phyloP scores from a whole-genome alignment of 2,329 filamentous ascomycete genomes.

The Cordyceps militaris region DNA sequence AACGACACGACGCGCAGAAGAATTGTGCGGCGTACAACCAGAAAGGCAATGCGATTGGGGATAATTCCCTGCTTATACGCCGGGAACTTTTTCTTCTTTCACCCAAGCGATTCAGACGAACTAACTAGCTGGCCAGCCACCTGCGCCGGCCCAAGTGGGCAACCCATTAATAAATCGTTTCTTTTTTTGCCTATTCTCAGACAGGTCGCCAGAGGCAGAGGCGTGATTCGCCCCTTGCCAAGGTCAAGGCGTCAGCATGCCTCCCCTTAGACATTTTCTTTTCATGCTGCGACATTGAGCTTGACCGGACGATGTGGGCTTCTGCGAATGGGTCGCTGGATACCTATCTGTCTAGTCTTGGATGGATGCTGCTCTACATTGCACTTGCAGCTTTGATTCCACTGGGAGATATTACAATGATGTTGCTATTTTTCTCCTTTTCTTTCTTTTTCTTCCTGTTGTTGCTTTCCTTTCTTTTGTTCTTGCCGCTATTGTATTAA shows the following conservation, averaged over 20 bases:
- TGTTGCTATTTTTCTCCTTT: background rate
- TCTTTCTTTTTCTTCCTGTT: background rate
- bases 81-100: background rate
- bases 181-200: constrained; percentile 13
- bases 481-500: background rate
- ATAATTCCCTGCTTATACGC: constrained; percentile 10
- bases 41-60: background rate
- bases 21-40: background rate
- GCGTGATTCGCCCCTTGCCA: constrained; percentile 12
- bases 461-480: background rate
- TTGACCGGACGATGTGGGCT: background rate
- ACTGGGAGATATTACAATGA: background rate
- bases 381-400: background rate
- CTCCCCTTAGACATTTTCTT: background rate
- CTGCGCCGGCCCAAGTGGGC: background rate
- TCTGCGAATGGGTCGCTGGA: background rate
- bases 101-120: constrained; percentile 1
- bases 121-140: constrained; percentile 5
- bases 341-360: background rate
- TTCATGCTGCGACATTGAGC: background rate
- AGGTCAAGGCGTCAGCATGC: constrained; percentile 12
- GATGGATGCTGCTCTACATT: background rate
- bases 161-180: constrained; percentile 9
- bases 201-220: constrained; percentile 10
- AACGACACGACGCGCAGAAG: background rate